Evolutionary conservation across 2,329 filamentous ascomycete genomes (phyloP).

Genomic region (Decorospora gaudefroyi): DNA sequence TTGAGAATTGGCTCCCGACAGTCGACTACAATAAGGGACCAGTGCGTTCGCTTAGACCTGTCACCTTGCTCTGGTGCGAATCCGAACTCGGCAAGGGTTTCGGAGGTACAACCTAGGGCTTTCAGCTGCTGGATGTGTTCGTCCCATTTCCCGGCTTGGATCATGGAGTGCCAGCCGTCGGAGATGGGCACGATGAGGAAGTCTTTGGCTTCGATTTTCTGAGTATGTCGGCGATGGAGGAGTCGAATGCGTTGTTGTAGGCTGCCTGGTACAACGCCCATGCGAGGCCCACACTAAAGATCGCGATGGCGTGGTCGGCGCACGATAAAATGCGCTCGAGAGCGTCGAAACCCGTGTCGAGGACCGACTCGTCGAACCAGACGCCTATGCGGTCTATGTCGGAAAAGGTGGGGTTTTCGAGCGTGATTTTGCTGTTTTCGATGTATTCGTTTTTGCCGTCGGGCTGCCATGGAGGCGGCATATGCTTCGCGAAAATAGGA

Average conservation of each 20-base stretch:
- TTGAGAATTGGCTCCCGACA: too few species aligned
- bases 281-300: background rate
- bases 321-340: background rate
- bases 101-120: too few species aligned
- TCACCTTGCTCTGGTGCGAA: too few species aligned
- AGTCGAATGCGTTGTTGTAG: background rate
- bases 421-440: background rate
- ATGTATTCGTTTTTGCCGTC: too few species aligned
- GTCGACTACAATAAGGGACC: too few species aligned
- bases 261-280: background rate
- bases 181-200: conserved; percentile 3
- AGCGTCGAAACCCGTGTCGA: background rate
- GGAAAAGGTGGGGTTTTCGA: background rate
- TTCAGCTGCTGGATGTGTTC: too few species aligned
- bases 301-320: conserved; percentile 1
- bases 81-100: too few species aligned
- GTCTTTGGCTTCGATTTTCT: background rate
- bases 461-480: too few species aligned
- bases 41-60: too few species aligned
- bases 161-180: too few species aligned
- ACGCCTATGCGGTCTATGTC: background rate
- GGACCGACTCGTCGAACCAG: conserved; percentile 2
- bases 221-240: background rate
- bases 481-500: too few species aligned
- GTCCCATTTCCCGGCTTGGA: too few species aligned